Conservation (phyloP, 139 green algal genomes). For the Chlorella sp. region DNA sequence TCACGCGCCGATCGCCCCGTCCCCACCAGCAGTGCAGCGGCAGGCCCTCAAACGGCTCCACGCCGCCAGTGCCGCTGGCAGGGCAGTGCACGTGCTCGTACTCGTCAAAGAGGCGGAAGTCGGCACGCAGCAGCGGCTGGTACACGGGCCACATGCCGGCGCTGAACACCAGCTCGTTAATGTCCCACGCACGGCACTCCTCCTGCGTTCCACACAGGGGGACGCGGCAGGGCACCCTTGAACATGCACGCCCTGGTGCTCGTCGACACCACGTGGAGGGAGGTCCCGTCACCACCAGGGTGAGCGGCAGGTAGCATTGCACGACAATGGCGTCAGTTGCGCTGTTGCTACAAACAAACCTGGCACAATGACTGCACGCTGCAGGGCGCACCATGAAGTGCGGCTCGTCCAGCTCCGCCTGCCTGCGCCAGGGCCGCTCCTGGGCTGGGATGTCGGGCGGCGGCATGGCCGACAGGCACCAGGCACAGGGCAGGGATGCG, state of each 20-base stretch:
- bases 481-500: slow-evolving; percentile 46
- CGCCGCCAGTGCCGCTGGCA: too few relatives aligned
- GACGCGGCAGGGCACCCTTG: too few relatives aligned
- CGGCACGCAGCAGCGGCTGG: slow-evolving; percentile 60
- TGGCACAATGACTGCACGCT: too few relatives aligned
- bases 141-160: slow-evolving; percentile 57
- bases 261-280: too few relatives aligned
- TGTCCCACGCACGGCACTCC: slow-evolving; percentile 73
- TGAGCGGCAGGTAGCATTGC: too few relatives aligned
- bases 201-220: too few relatives aligned
- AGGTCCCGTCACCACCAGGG: too few relatives aligned
- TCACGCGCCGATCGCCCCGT: slow-evolving; percentile 44
- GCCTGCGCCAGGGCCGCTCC: slow-evolving; percentile 52
- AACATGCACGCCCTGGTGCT: too few relatives aligned
- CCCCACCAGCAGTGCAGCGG: slow-evolving; percentile 54
- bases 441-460: neutral
- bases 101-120: slow-evolving; percentile 53
- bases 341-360: too few relatives aligned
- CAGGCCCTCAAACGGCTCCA: slow-evolving; percentile 41
- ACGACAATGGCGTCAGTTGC: too few relatives aligned
- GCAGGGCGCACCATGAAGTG: slow-evolving; percentile 67
- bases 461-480: slow-evolving; percentile 57
- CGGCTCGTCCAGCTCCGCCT: slow-evolving; percentile 45
- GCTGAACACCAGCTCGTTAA: slow-evolving; percentile 70
- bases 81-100: neutral